phyloP scores from a whole-genome alignment of 495 filamentous ascomycete species.

The Neurospora sublineolata region DNA sequence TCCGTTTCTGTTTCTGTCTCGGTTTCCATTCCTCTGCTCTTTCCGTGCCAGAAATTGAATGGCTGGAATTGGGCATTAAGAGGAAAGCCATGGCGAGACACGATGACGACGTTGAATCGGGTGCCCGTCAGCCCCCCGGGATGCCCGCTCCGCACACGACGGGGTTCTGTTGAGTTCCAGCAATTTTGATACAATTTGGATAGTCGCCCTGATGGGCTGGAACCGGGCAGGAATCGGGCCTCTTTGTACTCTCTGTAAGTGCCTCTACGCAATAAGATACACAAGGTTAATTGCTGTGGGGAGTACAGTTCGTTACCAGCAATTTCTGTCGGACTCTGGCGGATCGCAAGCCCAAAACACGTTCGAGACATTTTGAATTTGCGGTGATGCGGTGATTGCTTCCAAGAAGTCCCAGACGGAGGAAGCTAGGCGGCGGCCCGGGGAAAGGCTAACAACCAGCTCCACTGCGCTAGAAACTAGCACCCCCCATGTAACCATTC shows the following conservation, averaged over 20 bases:
- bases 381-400: background rate
- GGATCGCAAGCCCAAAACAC: background rate
- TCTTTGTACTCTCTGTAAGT: background rate
- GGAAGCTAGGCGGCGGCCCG: background rate
- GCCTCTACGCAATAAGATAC: background rate
- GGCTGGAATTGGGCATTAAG: constrained; percentile 22
- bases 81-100: constrained; percentile 1
- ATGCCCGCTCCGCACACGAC: background rate
- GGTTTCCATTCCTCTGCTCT: background rate
- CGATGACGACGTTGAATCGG: constrained; percentile 19
- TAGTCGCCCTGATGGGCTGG: background rate
- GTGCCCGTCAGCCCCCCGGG: constrained; percentile 1
- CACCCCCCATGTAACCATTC: background rate
- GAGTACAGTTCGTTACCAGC: background rate
- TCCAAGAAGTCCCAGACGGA: background rate
- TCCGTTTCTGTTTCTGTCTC: background rate
- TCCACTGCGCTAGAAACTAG: background rate
- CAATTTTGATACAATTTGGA: background rate
- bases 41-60: constrained; percentile 3
- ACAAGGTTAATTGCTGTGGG: background rate
- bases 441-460: background rate
- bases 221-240: background rate
- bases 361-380: background rate
- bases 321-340: background rate
- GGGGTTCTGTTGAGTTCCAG: background rate